Evolutionary conservation across 2,329 filamentous ascomycete genomes (phyloP).

Genomic region (Aspergillus sergii): DNA sequence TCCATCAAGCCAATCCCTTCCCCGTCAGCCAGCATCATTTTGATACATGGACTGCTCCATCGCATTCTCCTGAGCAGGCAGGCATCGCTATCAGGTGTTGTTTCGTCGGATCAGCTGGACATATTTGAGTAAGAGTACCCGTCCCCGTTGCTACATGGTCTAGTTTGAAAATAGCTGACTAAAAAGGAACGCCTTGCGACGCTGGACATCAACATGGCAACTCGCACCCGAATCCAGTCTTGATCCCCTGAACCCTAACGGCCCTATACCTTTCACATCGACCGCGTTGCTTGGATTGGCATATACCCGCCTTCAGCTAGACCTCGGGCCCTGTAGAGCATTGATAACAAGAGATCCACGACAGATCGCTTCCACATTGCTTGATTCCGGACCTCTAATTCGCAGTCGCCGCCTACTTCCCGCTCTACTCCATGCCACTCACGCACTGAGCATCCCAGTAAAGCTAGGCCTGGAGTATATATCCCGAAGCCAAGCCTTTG

Average conservation of each 20-base stretch:
- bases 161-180: not conserved
- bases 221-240: constrained; percentile 44
- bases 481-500: constrained; percentile 21
- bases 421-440: constrained; percentile 67
- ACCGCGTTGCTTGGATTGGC: constrained; percentile 63
- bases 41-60: not conserved
- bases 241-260: constrained; percentile 45
- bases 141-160: too few species aligned
- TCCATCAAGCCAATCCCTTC: not conserved
- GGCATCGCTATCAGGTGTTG: constrained; percentile 7
- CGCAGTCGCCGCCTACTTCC: constrained; percentile 56
- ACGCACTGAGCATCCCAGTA: constrained; percentile 62
- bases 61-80: not conserved
- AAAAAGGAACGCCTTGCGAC: constrained; percentile 41
- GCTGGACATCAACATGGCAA: constrained; percentile 46
- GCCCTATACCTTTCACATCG: constrained; percentile 65
- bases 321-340: constrained; percentile 43
- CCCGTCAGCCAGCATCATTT: not conserved
- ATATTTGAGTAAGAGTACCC: constrained; percentile 29
- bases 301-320: constrained; percentile 50
- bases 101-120: not conserved
- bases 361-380: constrained; percentile 37
- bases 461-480: constrained; percentile 27
- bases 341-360: constrained; percentile 64
- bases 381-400: constrained; percentile 57